phyloP scores from a whole-genome alignment of 257 asterid genomes.

The Penstemon newberryi region DNA sequence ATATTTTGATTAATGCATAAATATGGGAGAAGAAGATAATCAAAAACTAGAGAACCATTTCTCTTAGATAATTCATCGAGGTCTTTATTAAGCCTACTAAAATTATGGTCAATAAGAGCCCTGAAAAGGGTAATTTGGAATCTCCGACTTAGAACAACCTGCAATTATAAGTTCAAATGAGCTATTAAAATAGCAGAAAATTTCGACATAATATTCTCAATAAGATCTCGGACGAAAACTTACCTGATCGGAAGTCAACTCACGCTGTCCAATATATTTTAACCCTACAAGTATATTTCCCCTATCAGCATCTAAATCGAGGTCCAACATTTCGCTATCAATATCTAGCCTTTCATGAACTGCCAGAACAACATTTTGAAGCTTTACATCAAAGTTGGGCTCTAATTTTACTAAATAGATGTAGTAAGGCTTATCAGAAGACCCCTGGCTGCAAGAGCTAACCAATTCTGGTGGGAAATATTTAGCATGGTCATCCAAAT shows the following conservation, averaged over 20 bases:
- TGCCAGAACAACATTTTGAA: conserved; percentile 54
- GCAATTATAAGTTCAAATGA: conserved; percentile 28
- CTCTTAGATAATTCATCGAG: conserved; percentile 16
- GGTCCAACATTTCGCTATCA: conserved; percentile 33
- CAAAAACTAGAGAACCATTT: conserved; percentile 31
- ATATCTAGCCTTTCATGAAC: conserved; percentile 44
- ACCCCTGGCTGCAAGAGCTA: conserved; percentile 26
- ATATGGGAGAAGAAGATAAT: conserved; percentile 74
- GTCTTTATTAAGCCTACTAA: conserved; percentile 37
- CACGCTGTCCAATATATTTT: conserved; percentile 33
- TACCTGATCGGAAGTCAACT: conserved; percentile 51
- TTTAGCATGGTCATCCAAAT: conserved; percentile 38
- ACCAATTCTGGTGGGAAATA: conserved; percentile 69
- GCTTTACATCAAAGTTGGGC: conserved; percentile 40
- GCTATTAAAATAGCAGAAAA: not conserved
- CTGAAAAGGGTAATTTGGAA: conserved; percentile 58
- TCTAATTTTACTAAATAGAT: conserved; percentile 55
- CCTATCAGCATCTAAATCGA: conserved; percentile 56
- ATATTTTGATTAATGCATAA: conserved; percentile 12
- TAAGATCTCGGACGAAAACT: not conserved
- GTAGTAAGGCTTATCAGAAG: conserved; percentile 27
- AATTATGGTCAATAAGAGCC: conserved; percentile 48
- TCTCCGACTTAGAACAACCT: conserved; percentile 52
- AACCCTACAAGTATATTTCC: conserved; percentile 38
- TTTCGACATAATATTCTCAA: conserved; percentile 4